A percentile compares a stretch with the other conserved stretches of the same genome.
phyloP scores from a whole-genome alignment of 306 rosid genomes.

The Cucumis melo region DNA sequence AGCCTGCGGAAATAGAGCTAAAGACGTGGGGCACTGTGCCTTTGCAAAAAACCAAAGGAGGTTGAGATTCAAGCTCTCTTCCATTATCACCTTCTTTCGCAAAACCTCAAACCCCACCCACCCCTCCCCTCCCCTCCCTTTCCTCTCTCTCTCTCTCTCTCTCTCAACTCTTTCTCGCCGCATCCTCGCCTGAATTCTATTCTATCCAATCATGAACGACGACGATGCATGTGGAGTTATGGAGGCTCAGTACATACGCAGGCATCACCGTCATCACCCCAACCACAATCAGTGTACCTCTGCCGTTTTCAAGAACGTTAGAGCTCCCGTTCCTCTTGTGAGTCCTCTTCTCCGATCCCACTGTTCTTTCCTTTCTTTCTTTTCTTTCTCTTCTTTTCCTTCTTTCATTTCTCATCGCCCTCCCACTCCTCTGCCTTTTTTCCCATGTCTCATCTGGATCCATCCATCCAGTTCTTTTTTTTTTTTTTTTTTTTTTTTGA shows the following conservation, averaged over 20 bases:
- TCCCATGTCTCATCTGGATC: background rate
- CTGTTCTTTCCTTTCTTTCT: background rate
- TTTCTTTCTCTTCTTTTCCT: too few relatives aligned
- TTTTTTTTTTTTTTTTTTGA: background rate
- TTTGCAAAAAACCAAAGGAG: background rate
- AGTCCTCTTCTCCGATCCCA: constrained; percentile 7
- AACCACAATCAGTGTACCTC: constrained; percentile 80
- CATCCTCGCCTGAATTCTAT: background rate
- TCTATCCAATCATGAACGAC: constrained; percentile 28
- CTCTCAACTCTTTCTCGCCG: background rate
- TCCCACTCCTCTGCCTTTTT: background rate
- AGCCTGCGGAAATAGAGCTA: background rate
- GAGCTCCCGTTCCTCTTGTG: constrained; percentile 82
- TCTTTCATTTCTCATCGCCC: background rate
- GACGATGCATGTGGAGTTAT: constrained; percentile 26
- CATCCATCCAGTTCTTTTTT: too few relatives aligned
- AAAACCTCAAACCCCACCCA: background rate
- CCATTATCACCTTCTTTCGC: background rate
- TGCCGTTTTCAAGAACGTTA: constrained; percentile 67
- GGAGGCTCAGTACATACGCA: constrained; percentile 61
- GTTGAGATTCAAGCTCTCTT: background rate
- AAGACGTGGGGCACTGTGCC: background rate
- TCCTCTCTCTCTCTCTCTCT: too few relatives aligned
- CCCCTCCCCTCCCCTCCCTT: too few relatives aligned
- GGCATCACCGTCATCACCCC: constrained; percentile 68